These are phyloP conservation scores for Colletotrichum acutatum DNA, from an alignment of 2,329 filamentous ascomycete species.

Conservation along the genomic window DNA sequence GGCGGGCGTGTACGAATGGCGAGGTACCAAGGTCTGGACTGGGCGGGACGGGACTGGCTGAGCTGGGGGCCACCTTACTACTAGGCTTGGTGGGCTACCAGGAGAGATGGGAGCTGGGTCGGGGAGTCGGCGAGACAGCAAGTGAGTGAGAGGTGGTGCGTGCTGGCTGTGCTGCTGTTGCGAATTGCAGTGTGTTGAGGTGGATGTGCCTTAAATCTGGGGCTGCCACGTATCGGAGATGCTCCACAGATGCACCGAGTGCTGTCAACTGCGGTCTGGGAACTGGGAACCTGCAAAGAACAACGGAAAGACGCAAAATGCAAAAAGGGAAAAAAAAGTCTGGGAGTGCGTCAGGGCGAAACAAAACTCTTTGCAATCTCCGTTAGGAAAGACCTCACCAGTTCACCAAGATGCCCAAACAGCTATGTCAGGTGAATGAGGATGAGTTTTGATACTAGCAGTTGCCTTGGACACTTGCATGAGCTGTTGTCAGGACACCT, in stretches of 20 bases:
- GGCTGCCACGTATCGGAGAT: conserved; percentile 11
- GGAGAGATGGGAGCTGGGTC: no score
- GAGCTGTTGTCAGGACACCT: no score
- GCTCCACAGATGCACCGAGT: conserved; percentile 9
- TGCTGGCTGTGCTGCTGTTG: background rate
- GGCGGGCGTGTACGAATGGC: background rate
- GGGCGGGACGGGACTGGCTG: conserved; percentile 10
- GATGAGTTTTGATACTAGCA: no score
- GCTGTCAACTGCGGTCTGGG: background rate
- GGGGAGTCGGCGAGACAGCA: no score
- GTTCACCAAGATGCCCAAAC: background rate
- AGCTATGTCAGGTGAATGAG: background rate
- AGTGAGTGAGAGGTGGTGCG: conserved; percentile 5
- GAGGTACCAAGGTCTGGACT: conserved; percentile 3
- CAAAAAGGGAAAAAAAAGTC: background rate
- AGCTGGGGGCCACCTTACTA: background rate
- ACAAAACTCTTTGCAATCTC: background rate
- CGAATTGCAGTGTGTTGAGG: background rate
- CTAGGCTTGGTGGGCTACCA: background rate
- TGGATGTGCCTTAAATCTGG: conserved; percentile 18
- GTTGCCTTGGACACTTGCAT: no score
- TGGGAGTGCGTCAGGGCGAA: conserved; percentile 15
- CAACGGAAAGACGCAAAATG: background rate
- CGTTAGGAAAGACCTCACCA: background rate
- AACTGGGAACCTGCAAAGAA: background rate